Conservation (phyloP, 495 filamentous ascomycete genomes). For the Penicillium taxi region DNA sequence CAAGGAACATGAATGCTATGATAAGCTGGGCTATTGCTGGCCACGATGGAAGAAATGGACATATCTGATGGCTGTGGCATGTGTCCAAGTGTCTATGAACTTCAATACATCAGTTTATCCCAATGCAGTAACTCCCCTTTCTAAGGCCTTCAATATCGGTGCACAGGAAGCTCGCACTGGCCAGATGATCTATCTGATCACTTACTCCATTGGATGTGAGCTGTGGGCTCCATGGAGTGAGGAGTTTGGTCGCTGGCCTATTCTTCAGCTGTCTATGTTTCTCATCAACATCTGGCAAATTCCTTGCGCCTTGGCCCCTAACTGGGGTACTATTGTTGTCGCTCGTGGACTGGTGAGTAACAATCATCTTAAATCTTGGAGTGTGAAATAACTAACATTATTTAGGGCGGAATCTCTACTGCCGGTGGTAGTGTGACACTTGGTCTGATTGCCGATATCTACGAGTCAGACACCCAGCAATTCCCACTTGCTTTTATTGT, state of each 20-base stretch:
- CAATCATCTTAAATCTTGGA: neutral
- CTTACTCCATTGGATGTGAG: slow-evolving; percentile 72
- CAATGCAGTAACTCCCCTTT: slow-evolving; percentile 45
- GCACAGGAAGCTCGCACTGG: slow-evolving; percentile 54
- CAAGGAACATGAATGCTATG: slow-evolving; percentile 54
- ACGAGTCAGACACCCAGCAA: slow-evolving; percentile 56
- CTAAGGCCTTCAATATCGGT: slow-evolving; percentile 53
- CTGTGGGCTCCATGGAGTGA: slow-evolving; percentile 77
- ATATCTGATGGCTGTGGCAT: slow-evolving; percentile 61
- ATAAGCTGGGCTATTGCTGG: slow-evolving; percentile 57
- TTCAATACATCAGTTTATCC: slow-evolving; percentile 43
- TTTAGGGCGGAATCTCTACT: slow-evolving; percentile 41
- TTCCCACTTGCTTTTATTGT: slow-evolving; percentile 63
- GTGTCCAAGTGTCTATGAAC: slow-evolving; percentile 75
- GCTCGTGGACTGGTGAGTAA: slow-evolving; percentile 47
- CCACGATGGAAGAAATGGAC: slow-evolving; percentile 64
- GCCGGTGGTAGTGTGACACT: slow-evolving; percentile 74
- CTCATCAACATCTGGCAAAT: slow-evolving; percentile 70
- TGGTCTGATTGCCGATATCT: slow-evolving; percentile 72
- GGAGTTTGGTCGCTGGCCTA: slow-evolving; percentile 63
- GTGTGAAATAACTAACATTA: slow-evolving; percentile 10
- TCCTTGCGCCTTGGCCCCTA: slow-evolving; percentile 59
- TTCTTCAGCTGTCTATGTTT: slow-evolving; percentile 59
- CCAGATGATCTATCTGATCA: slow-evolving; percentile 60
- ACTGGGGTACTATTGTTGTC: slow-evolving; percentile 56